These are phyloP conservation scores for Sarocladium kiliense DNA, from an alignment of 2,329 filamentous ascomycete genomes.

Conservation along the genomic window DNA sequence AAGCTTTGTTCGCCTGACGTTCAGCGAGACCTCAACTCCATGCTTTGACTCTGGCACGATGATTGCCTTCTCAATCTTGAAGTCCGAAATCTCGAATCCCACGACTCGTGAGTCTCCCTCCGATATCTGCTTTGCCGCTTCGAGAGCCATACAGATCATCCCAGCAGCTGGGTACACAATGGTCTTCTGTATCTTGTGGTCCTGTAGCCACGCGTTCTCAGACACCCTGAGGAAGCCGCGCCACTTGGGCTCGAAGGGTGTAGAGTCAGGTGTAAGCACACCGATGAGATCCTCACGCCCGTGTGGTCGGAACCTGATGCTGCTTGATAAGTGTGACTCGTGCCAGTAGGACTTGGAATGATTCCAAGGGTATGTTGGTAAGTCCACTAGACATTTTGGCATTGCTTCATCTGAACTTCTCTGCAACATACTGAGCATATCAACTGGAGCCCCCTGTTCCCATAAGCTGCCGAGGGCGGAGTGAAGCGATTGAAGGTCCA, in stretches of 20 bases:
- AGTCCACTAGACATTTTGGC: conserved; percentile 16
- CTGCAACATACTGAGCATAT: conserved; percentile 32
- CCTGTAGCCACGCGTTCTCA: conserved; percentile 26
- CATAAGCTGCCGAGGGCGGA: conserved; percentile 27
- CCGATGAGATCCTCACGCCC: conserved; percentile 34
- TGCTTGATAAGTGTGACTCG: conserved; percentile 22
- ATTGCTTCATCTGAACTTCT: conserved; percentile 20
- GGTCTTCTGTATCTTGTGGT: conserved; percentile 23
- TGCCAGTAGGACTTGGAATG: conserved; percentile 27
- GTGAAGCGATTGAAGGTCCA: background rate
- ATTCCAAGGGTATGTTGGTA: conserved; percentile 32
- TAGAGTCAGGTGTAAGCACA: conserved; percentile 14
- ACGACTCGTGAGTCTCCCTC: background rate
- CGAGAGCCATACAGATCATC: conserved; percentile 24
- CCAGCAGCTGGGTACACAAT: conserved; percentile 25
- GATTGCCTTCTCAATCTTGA: conserved; percentile 35
- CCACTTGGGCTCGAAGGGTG: conserved; percentile 12
- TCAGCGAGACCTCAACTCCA: conserved; percentile 42
- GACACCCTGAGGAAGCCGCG: conserved; percentile 15
- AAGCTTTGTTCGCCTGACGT: conserved; percentile 1
- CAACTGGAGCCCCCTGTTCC: conserved; percentile 31
- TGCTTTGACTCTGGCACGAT: conserved; percentile 40
- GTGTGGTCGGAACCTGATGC: conserved; percentile 23
- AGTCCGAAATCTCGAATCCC: conserved; percentile 1
- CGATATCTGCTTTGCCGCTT: conserved; percentile 18